Conservation (phyloP, 305 asterid species). For the Fraxinus albicans region DNA sequence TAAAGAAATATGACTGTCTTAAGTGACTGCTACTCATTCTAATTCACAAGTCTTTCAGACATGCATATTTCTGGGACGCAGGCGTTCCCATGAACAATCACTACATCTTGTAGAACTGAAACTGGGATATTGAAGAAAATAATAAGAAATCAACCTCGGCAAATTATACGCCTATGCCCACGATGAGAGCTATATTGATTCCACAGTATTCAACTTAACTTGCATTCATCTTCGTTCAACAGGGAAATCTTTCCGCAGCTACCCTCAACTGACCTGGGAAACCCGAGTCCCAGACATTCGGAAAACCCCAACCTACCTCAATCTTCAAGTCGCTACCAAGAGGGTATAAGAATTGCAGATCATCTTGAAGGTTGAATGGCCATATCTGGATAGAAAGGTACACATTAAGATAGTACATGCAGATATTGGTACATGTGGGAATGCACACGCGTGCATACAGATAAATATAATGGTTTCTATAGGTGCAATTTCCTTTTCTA, state of each 20-base stretch:
- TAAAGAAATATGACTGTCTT: slow-evolving; percentile 6
- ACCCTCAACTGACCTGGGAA: background rate
- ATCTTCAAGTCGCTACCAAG: background rate
- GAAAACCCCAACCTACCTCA: background rate
- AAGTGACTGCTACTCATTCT: background rate
- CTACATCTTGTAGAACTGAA: background rate
- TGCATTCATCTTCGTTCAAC: background rate
- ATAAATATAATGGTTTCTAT: background rate
- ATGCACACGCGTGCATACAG: slow-evolving; percentile 16
- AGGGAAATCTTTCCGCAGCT: background rate
- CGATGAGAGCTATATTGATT: background rate
- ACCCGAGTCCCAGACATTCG: background rate
- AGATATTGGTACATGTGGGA: slow-evolving; percentile 1
- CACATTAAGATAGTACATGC: background rate
- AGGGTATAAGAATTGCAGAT: background rate
- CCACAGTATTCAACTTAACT: background rate
- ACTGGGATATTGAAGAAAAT: background rate
- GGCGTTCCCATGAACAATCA: background rate
- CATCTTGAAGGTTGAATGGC: background rate
- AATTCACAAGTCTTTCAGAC: background rate
- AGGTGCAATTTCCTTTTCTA: slow-evolving; percentile 23
- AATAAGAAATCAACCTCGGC: background rate
- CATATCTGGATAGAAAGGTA: slow-evolving; percentile 10
- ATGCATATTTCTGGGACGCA: background rate
- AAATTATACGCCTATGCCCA: background rate